Conservation (phyloP, 768 basidiomycete genomes). For the Neoboletus subvelutipes region DNA sequence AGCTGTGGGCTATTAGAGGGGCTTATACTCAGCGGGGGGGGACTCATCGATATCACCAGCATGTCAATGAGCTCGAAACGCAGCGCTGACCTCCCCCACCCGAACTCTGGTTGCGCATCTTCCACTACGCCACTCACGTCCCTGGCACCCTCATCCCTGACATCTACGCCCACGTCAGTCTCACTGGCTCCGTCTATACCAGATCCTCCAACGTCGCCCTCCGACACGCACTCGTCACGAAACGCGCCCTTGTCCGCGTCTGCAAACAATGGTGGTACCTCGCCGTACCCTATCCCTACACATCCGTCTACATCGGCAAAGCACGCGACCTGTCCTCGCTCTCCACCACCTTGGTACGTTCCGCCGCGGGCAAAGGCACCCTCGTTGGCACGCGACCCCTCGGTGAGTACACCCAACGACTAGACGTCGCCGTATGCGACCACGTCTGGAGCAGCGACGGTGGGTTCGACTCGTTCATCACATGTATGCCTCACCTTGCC, state of each 20-base stretch:
- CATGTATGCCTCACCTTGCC: too few relatives aligned
- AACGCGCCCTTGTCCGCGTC: conserved; percentile 31
- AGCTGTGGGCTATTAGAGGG: too few relatives aligned
- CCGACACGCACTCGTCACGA: too few relatives aligned
- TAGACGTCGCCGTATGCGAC: conserved; percentile 26
- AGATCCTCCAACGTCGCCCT: too few relatives aligned
- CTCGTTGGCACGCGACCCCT: too few relatives aligned
- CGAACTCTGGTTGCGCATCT: conserved; percentile 27
- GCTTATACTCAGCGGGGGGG: too few relatives aligned
- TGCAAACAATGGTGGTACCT: conserved; percentile 32
- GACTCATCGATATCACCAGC: background rate
- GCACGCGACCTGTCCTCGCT: conserved; percentile 21
- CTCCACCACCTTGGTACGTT: too few relatives aligned
- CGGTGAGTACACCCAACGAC: too few relatives aligned
- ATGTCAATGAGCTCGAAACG: background rate
- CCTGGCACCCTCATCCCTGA: conserved; percentile 23
- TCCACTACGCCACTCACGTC: conserved; percentile 22
- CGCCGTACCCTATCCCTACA: too few relatives aligned
- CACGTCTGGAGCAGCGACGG: background rate
- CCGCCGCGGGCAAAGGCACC: too few relatives aligned
- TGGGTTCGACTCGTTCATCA: conserved; percentile 7
- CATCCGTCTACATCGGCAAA: too few relatives aligned
- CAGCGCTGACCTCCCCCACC: conserved; percentile 10
- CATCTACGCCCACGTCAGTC: conserved; percentile 16
- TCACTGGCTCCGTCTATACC: conserved; percentile 8